A percentile compares a stretch with the other conserved stretches of the same genome.
Conservation (phyloP, 1,139 yeast species). For the Nakaseomyces delphensis region DNA sequence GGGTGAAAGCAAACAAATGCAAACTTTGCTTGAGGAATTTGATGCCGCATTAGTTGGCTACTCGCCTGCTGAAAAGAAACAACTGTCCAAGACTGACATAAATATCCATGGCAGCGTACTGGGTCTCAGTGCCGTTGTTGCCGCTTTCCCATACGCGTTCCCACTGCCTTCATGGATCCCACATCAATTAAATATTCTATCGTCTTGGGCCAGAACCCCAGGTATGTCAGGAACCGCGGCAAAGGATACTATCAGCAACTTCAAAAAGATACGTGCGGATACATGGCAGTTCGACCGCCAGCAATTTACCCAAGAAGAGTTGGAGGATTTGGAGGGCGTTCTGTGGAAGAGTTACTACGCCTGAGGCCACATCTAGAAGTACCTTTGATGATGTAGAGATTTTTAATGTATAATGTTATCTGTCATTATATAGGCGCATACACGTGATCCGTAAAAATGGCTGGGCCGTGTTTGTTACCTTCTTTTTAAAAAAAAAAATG, state of each 20-base stretch:
- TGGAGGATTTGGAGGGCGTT: slow-evolving; percentile 91
- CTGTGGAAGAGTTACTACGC: slow-evolving; percentile 89
- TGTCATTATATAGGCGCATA: background rate
- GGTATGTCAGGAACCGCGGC: slow-evolving; percentile 84
- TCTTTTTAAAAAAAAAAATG: background rate
- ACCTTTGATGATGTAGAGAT: too few relatives aligned
- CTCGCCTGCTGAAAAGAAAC: slow-evolving; percentile 46
- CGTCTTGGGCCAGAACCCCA: slow-evolving; percentile 53
- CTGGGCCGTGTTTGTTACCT: background rate
- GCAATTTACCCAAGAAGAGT: slow-evolving; percentile 67
- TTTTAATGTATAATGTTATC: too few relatives aligned
- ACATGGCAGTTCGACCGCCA: slow-evolving; percentile 90
- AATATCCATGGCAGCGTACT: slow-evolving; percentile 56
- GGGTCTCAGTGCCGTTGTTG: slow-evolving; percentile 80
- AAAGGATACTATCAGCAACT: slow-evolving; percentile 70
- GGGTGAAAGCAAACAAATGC: slow-evolving; percentile 34
- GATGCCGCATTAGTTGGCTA: slow-evolving; percentile 30
- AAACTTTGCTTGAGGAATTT: slow-evolving; percentile 35
- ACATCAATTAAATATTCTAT: slow-evolving; percentile 55
- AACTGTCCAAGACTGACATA: slow-evolving; percentile 38
- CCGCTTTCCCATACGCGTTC: slow-evolving; percentile 83
- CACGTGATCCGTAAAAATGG: too few relatives aligned
- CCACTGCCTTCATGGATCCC: slow-evolving; percentile 96
- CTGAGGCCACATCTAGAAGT: slow-evolving; percentile 21
- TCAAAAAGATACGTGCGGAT: slow-evolving; percentile 88